phyloP scores from a whole-genome alignment of 306 rosid species.

The Lupinus albus region DNA sequence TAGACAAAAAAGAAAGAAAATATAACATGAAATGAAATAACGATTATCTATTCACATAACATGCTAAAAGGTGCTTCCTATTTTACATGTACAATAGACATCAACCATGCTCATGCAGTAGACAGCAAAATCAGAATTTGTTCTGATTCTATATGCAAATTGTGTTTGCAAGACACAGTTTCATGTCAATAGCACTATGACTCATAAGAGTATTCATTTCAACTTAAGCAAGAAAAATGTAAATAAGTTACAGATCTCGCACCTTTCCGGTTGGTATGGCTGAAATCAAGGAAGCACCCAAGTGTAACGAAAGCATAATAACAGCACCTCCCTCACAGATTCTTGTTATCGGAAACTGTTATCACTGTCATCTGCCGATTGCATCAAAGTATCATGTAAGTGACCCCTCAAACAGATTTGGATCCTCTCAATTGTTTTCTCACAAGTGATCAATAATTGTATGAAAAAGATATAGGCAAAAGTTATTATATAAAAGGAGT shows the following conservation, averaged over 20 bases:
- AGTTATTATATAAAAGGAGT: too few relatives aligned
- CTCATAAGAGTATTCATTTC: too few relatives aligned
- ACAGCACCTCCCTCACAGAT: too few relatives aligned
- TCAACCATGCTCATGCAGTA: background rate
- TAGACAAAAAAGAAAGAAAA: background rate
- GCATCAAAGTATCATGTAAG: slow-evolving; percentile 19
- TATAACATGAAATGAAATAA: slow-evolving; percentile 12
- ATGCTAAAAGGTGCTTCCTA: slow-evolving; percentile 1
- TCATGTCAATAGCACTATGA: too few relatives aligned
- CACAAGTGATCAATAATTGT: too few relatives aligned
- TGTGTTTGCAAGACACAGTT: background rate
- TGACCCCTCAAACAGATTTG: slow-evolving; percentile 2
- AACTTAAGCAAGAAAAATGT: too few relatives aligned
- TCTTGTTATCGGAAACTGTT: slow-evolving; percentile 6
- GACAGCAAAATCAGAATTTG: slow-evolving; percentile 20
- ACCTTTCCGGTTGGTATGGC: too few relatives aligned
- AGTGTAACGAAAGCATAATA: too few relatives aligned
- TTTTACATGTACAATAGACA: slow-evolving; percentile 11
- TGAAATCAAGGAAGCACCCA: too few relatives aligned
- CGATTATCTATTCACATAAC: slow-evolving; percentile 20
- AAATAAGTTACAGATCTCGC: too few relatives aligned
- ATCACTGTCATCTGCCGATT: slow-evolving; percentile 28
- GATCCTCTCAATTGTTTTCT: too few relatives aligned
- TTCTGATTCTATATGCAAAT: background rate
- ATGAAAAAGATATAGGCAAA: too few relatives aligned